phyloP scores from a whole-genome alignment of 768 basidiomycete species.

The Boletus vermiculosoides region DNA sequence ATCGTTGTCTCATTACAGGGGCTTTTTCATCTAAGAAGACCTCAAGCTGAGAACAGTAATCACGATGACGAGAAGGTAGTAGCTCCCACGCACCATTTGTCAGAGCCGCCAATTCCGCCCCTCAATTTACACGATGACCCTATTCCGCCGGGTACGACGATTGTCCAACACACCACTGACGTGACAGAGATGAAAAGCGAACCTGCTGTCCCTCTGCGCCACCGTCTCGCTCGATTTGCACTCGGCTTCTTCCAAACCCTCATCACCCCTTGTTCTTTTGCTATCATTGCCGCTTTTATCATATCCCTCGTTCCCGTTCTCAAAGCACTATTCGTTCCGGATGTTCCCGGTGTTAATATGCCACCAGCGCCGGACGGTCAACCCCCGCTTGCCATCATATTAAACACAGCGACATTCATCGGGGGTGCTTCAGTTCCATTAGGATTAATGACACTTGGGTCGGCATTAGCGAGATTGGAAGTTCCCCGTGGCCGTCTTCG shows the following conservation, averaged over 20 bases:
- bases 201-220: background rate
- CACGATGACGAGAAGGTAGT: constrained; percentile 12
- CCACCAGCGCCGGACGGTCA: constrained; percentile 61
- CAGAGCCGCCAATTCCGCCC: background rate
- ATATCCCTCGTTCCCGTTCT: constrained; percentile 55
- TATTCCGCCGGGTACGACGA: constrained; percentile 1
- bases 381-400: constrained; percentile 61
- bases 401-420: constrained; percentile 57
- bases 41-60: background rate
- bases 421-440: constrained; percentile 64
- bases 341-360: constrained; percentile 42
- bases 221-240: constrained; percentile 7
- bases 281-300: constrained; percentile 53
- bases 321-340: constrained; percentile 57
- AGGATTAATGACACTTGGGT: constrained; percentile 61
- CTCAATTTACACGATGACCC: background rate
- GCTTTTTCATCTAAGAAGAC: background rate
- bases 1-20: constrained; percentile 4
- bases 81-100: background rate
- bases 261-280: constrained; percentile 47
- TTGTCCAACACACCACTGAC: constrained; percentile 1
- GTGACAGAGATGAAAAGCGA: background rate
- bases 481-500: constrained; percentile 49
- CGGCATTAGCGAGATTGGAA: constrained; percentile 57
- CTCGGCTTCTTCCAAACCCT: constrained; percentile 37